A percentile compares a stretch with the other conserved stretches of the same genome.
Evolutionary conservation across 2,329 filamentous ascomycete genomes (phyloP).

Genomic region (Stagonosporopsis cucurbitacearum): DNA sequence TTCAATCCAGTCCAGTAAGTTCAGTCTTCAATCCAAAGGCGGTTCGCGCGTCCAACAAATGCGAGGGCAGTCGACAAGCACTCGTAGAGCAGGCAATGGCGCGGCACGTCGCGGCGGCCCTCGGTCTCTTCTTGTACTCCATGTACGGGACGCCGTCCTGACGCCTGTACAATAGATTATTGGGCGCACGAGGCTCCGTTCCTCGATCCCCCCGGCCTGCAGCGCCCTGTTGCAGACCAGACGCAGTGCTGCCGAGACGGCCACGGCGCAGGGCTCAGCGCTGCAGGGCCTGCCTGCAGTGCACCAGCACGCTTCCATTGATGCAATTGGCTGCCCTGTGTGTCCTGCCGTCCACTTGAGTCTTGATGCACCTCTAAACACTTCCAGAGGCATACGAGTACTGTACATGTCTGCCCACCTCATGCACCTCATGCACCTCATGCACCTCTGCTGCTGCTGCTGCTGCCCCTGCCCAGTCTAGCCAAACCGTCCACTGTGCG

Average conservation of each 20-base stretch:
- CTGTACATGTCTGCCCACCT: too few species aligned
- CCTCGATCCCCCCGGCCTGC: slow-evolving; percentile 9
- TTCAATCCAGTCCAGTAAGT: too few species aligned
- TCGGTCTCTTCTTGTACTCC: slow-evolving; percentile 9
- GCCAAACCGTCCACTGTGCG: background rate
- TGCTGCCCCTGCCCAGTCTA: slow-evolving; percentile 6
- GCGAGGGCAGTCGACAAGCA: background rate
- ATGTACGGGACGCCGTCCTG: too few species aligned
- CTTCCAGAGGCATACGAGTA: too few species aligned
- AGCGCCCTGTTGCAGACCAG: slow-evolving; percentile 1
- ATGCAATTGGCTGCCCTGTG: slow-evolving; percentile 2
- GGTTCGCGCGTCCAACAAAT: background rate
- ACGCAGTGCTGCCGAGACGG: slow-evolving; percentile 1
- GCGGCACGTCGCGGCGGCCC: slow-evolving; percentile 3
- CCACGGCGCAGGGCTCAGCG: too few species aligned
- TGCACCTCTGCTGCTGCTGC: background rate
- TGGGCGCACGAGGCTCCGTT: slow-evolving; percentile 13
- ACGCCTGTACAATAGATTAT: too few species aligned
- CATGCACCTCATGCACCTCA: background rate
- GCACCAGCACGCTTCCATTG: background rate
- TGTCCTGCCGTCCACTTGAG: too few species aligned
- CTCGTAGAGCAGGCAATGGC: background rate
- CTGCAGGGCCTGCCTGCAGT: slow-evolving; percentile 2
- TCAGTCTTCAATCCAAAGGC: too few species aligned
- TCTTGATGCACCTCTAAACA: too few species aligned